A percentile compares a stretch with the other conserved stretches of the same genome.
Conservation (phyloP, 2,329 filamentous ascomycete species). For the Talaromyces sp. region DNA sequence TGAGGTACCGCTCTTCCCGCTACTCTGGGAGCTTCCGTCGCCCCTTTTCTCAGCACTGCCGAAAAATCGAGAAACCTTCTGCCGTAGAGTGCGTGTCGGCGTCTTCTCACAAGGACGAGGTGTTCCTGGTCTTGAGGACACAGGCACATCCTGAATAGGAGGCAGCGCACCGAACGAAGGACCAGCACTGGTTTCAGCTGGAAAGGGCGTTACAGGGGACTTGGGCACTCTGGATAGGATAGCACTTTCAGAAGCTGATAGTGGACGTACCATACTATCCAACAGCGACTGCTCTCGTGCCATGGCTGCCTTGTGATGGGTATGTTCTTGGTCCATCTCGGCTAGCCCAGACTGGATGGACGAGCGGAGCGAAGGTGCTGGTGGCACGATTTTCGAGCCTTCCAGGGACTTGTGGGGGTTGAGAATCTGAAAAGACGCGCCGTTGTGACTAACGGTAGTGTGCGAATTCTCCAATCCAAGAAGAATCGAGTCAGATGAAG, state of each 20-base stretch:
- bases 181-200: not conserved
- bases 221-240: slow-evolving; percentile 2
- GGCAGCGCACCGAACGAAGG: slow-evolving; percentile 7
- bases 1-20: not conserved
- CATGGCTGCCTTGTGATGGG: not conserved
- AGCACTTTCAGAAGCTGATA: slow-evolving; percentile 10
- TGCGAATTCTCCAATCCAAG: slow-evolving; percentile 20
- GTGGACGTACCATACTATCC: slow-evolving; percentile 5
- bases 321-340: slow-evolving; percentile 2
- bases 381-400: slow-evolving; percentile 29
- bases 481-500: slow-evolving; percentile 24
- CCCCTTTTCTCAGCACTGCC: not conserved
- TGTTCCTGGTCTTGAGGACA: not conserved
- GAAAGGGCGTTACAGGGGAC: not conserved
- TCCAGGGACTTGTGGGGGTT: slow-evolving; percentile 33
- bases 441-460: slow-evolving; percentile 28
- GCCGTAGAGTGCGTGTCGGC: slow-evolving; percentile 1
- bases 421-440: slow-evolving; percentile 32
- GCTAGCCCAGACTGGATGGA: not conserved
- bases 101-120: not conserved
- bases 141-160: not conserved
- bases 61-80: slow-evolving; percentile 11
- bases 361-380: slow-evolving; percentile 10
- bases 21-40: not conserved
- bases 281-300: not conserved